Evolutionary conservation across 805 yeast species (phyloP), one percentile per base, ranked within the genome.

Genomic region (Pichia nanzhaoensis): DNA sequence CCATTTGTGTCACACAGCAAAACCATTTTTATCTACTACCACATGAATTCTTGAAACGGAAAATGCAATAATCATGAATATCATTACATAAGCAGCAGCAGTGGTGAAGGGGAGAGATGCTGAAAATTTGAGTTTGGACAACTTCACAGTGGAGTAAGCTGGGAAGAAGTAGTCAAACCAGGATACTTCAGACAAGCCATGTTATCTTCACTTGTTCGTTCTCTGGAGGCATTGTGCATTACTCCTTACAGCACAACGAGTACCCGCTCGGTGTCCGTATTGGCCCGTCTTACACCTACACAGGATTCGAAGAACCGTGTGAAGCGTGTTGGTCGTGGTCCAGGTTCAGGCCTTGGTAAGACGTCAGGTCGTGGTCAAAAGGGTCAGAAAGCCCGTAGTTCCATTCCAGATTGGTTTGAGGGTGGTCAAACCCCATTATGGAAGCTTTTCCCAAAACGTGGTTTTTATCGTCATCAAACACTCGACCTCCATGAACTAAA

Each of bases 401-500:
- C 82, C 35, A 91, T 91, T 27, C 91, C 89, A 46, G 78, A 84
- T 48, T 87, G 95, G 91, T 88, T 91, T 62, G 99, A 93, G 71
- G 99, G 99, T 78, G 98, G 99, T 63, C 99, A 93, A 64, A 93
- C 98, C 2, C 98, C 97, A 21, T 79, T 83, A 60, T 79, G 80
- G 64, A 77, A 84, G 65, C 69, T 84, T 54, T 80, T 87, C 66
- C 95, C 97, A 54, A 91, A 91, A 61, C 71, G 82, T 49, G 98
- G 98, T 8, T 89, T 89, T 69, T 79, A 76, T 56, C 78, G 87
- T 61, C 77, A 74, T 21, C 78, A 75, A 55, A 74, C 74, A 40
- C 66, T 66, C 48, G 73, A 73, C 13, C 67, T 77, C 54, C 67
- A 70, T 41, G 79, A 77, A 55, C 58, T 93, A 51, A 84, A 85